Conservation (phyloP, 495 filamentous ascomycete genomes). For the Hypoxylon intermedium region DNA sequence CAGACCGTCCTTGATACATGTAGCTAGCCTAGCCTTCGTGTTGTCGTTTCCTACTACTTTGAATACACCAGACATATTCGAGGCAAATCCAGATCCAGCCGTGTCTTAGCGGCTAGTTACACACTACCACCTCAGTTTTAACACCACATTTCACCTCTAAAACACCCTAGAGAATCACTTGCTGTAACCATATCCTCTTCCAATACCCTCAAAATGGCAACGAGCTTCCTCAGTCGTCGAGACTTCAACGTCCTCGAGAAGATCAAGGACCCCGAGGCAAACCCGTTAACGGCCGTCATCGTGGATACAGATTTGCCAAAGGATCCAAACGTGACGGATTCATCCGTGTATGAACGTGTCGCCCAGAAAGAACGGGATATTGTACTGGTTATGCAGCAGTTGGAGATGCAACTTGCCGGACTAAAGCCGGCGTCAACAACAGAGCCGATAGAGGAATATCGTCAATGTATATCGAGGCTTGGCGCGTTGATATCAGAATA, state of each 20-base stretch:
- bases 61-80: no score
- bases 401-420: constrained; percentile 57
- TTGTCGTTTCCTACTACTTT: no score
- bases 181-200: constrained; percentile 1
- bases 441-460: constrained; percentile 48
- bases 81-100: no score
- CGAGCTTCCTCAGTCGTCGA: constrained; percentile 66
- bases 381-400: constrained; percentile 55
- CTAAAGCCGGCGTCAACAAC: constrained; percentile 34
- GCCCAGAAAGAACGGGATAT: constrained; percentile 54
- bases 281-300: constrained; percentile 58
- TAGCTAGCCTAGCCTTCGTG: not conserved
- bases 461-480: constrained; percentile 52
- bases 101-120: not conserved
- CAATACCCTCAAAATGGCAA: constrained; percentile 48
- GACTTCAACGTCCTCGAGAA: constrained; percentile 76
- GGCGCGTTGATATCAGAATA: constrained; percentile 61
- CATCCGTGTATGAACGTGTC: constrained; percentile 47
- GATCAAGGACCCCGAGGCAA: constrained; percentile 80
- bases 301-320: constrained; percentile 66
- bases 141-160: not conserved
- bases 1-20: constrained; percentile 9
- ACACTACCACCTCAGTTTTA: not conserved
- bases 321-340: constrained; percentile 62
- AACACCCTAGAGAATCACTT: not conserved